Conservation (phyloP, 148 eudicot species). For the Rhododendron vialii region DNA sequence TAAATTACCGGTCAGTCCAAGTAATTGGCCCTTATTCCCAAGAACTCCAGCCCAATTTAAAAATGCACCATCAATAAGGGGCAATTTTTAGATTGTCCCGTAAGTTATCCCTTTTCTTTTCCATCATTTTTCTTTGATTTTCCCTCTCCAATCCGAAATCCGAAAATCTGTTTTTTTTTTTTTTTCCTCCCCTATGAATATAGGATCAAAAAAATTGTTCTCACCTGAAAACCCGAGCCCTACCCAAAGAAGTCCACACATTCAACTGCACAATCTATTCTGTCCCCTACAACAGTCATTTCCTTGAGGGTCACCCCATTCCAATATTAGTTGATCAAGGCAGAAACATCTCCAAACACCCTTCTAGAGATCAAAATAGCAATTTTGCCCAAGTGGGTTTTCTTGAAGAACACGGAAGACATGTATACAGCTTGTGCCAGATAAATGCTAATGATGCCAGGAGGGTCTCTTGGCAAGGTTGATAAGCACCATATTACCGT, state of each 20-base stretch:
- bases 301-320: neutral
- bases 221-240: neutral
- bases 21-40: too few species aligned
- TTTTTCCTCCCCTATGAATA: too few species aligned
- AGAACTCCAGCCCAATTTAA: too few species aligned
- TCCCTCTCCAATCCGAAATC: too few species aligned
- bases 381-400: neutral
- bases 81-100: too few species aligned
- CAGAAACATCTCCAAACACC: neutral
- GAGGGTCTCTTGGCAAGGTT: neutral
- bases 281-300: neutral
- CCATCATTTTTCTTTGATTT: too few species aligned
- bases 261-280: neutral
- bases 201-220: too few species aligned
- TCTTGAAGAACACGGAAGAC: neutral
- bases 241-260: neutral
- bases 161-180: too few species aligned
- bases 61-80: too few species aligned
- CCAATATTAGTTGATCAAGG: neutral
- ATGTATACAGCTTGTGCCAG: neutral
- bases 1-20: too few species aligned
- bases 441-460: neutral
- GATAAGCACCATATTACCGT: too few species aligned
- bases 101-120: too few species aligned
- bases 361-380: neutral